Conservation (phyloP, 306 rosid genomes). For the Cucurbita moschata region DNA sequence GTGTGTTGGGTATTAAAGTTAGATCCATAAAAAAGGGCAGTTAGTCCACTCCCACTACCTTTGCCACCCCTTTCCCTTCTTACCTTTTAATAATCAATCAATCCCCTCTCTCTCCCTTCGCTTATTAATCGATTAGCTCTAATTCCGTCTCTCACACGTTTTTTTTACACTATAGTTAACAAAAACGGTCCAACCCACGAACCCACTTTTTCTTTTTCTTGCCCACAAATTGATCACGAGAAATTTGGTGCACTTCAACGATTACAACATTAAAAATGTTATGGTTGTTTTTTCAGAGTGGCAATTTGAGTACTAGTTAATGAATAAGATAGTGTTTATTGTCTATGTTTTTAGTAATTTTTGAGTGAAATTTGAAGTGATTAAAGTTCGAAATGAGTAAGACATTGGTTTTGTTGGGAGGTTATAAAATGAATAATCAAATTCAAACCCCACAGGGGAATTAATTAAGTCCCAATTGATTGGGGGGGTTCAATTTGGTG, state of each 20-base stretch:
- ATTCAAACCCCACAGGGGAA: not conserved
- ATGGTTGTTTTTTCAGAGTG: too few relatives aligned
- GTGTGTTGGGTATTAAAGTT: not conserved
- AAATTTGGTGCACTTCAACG: too few relatives aligned
- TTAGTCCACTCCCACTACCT: conserved; percentile 8
- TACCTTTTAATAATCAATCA: not conserved
- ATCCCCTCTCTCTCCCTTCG: not conserved
- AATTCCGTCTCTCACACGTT: not conserved
- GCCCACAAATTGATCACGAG: too few relatives aligned
- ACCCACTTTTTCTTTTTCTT: too few relatives aligned
- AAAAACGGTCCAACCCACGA: too few relatives aligned
- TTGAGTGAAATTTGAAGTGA: not conserved
- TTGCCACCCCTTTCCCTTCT: not conserved
- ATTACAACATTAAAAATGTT: too few relatives aligned
- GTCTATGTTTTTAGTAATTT: too few relatives aligned
- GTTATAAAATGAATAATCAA: not conserved
- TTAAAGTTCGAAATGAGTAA: not conserved
- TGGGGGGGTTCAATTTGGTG: not conserved
- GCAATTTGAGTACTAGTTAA: too few relatives aligned
- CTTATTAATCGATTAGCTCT: not conserved
- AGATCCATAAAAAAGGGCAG: conserved; percentile 22
- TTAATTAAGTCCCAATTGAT: not conserved
- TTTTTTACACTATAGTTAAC: too few relatives aligned
- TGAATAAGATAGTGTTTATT: too few relatives aligned
- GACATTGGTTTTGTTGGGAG: not conserved